Conservation (phyloP, 2,329 filamentous ascomycete species). For the Phialocephala subalpina region DNA sequence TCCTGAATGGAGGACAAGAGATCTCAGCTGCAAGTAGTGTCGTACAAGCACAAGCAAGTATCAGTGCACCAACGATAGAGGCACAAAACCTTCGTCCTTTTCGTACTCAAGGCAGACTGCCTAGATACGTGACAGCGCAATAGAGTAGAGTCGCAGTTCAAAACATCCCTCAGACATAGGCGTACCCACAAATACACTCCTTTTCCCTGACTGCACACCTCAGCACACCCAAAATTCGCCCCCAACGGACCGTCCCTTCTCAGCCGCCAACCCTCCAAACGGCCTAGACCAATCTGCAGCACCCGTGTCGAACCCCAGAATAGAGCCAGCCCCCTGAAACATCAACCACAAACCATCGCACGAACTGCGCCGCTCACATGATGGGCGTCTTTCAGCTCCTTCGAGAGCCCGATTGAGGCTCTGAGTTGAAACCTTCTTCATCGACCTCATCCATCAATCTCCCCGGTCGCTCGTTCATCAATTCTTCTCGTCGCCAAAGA, state of each 20-base stretch:
- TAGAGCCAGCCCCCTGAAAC: not conserved
- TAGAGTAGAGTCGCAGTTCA: no score
- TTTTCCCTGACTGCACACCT: no score
- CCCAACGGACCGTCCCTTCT: not conserved
- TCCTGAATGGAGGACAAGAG: no score
- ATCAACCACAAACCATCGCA: not conserved
- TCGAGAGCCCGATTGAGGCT: not conserved
- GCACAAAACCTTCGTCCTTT: no score
- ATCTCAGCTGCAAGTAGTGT: no score
- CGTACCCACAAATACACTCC: no score
- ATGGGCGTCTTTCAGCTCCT: not conserved
- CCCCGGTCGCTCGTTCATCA: not conserved
- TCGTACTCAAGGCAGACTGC: no score
- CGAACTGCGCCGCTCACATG: slow-evolving; percentile 1
- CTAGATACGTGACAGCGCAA: no score
- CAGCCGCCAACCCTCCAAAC: not conserved
- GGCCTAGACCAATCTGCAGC: not conserved
- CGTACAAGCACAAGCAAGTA: no score
- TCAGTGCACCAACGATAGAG: no score
- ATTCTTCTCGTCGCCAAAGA: not conserved
- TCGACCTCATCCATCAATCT: not conserved
- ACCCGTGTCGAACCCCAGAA: not conserved
- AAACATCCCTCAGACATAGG: no score
- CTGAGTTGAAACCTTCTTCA: not conserved
- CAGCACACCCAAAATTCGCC: no score